phyloP scores from a whole-genome alignment of 108 stramenopile species.

The Conticribra guillardii region DNA sequence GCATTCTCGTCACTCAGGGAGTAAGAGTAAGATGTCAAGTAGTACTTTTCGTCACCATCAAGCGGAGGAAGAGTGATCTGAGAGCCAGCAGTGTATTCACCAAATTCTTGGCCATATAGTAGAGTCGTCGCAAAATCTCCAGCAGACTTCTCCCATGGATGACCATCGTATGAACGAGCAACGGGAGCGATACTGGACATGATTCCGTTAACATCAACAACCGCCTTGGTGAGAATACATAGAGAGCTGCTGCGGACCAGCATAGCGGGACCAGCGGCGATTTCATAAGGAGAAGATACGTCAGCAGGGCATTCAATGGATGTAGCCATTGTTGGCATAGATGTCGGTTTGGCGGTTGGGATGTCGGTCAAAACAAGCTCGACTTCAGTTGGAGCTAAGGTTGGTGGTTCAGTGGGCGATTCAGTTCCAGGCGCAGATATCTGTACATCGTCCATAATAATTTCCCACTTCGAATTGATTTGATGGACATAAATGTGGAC shows the following conservation, averaged over 20 bases:
- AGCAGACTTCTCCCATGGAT: slow-evolving; percentile 51
- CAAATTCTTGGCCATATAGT: slow-evolving; percentile 32
- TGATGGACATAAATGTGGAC: slow-evolving; percentile 41
- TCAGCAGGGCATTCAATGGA: slow-evolving; percentile 26
- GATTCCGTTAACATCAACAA: slow-evolving; percentile 20
- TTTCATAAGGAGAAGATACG: slow-evolving; percentile 1
- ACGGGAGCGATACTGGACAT: slow-evolving; percentile 41
- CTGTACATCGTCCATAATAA: slow-evolving; percentile 42
- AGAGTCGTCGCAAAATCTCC: slow-evolving; percentile 47
- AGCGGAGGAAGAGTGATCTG: slow-evolving; percentile 44
- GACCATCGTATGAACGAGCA: slow-evolving; percentile 51
- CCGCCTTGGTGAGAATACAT: slow-evolving; percentile 46
- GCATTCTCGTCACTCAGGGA: slow-evolving; percentile 14
- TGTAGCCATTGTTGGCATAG: slow-evolving; percentile 43
- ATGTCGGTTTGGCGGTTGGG: slow-evolving; percentile 26
- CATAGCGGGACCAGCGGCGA: slow-evolving; percentile 33
- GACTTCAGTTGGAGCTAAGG: slow-evolving; percentile 19
- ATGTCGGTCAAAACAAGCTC: slow-evolving; percentile 1
- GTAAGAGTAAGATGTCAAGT: slow-evolving; percentile 38
- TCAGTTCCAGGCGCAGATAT: slow-evolving; percentile 14
- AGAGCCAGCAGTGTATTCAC: slow-evolving; percentile 37
- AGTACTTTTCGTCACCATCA: slow-evolving; percentile 32
- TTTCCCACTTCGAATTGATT: slow-evolving; percentile 33
- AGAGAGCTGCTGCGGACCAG: slow-evolving; percentile 23
- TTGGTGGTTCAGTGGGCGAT: slow-evolving; percentile 11